Base-by-base conservation (phyloP, 192 early-diverging fungal species). In the Geranomyces michiganensis region DNA sequence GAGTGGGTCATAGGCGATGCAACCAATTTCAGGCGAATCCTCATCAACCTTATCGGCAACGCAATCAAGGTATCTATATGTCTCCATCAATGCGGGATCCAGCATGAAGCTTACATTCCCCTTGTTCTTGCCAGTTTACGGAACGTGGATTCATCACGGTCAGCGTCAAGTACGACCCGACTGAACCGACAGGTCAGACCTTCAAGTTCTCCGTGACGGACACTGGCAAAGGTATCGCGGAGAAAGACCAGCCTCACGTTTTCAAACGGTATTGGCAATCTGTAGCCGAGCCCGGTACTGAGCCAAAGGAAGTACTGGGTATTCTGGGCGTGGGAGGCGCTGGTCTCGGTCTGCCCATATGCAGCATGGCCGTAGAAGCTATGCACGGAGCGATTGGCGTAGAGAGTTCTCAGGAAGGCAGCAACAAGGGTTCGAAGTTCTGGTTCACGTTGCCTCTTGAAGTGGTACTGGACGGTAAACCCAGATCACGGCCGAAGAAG, bases 391-490 rank as follows among this genome's bases (percentile, higher is more conserved):
- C 19, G 8, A 67, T 67, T 24, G 66, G 66, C 27, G 51, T 32
- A 7, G 49, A 67, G 13, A 26, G 21, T 24, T 26, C 41, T n/a
- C 27, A 60, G 17, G 17, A 32, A 60, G 31, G 21, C 22, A 48
- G 48, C 14, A 7, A 15, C 13, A 15, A 9, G 6, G 66, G 66
- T 9, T 17, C 49, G 10, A 31, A 17, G 7, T 67, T 67, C 32
- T 67, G 66, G 66, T 51, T 67, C 27, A 67, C 55, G 24, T 29
- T 67, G 27, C 66, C 66, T 9, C 33, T 67, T 24, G 31, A 27
- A 22, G 63, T 48, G 5, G 44, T 65, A 8, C 46, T 19, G 41
- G 63, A 65, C 58, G 36, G 10, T 3, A 41, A 41, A 41, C 36
- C 36, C 10, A 41, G 10, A 41, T 41, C 36, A 3, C 36, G 36